Evolutionary conservation across 768 basidiomycete genomes (phyloP), one percentile per base, ranked within the genome.

Genomic region (Boletus sensibilis): DNA sequence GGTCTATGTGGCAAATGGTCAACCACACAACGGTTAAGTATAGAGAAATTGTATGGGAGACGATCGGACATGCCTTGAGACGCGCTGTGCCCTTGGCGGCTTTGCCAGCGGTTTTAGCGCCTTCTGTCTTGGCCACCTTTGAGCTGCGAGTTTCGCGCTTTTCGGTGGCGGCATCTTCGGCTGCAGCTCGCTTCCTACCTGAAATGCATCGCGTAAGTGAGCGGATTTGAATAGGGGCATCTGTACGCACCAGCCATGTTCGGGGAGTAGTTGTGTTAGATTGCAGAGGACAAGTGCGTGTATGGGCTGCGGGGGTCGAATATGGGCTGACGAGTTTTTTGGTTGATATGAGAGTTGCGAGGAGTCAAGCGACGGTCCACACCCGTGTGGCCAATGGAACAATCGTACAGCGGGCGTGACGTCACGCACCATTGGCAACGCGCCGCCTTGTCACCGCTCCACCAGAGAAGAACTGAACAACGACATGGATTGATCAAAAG

Each of bases 91-190:
- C 79, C 47, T 73, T 75, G 43, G 70, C 72, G 1, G 68, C 68
- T 52, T 61, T 70, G 52, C 68, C 75, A 38, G 75, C 56, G 35
- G 71, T 56, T 21, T 68, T 64, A 21, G 61, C 52, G 33, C 64
- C 60, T 33, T 74, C 75, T 23, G 77, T 81, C 69, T 80, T 87
- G 8, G 81, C 73, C 1, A 72, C 74, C 67, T 84, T 85, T 39
- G 80, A 72, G 40, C 79, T 75, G 57, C 81, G 78, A 20, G 81
- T 75, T 57, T 70, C 72, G 43, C 70, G 70, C 53, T 67, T 72
- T 48, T 53, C 70, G 10, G 68, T 54, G 41, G 55, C 20, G 21
- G 62, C 56, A 21, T 66, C 65, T 8, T 75, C 78, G 8, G 75
- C 72, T 31, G 80, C 75, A 52, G 75, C 61, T 50, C 83, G 76